Conservation (phyloP, 495 filamentous ascomycete species). For the Penicillium paradoxum region DNA sequence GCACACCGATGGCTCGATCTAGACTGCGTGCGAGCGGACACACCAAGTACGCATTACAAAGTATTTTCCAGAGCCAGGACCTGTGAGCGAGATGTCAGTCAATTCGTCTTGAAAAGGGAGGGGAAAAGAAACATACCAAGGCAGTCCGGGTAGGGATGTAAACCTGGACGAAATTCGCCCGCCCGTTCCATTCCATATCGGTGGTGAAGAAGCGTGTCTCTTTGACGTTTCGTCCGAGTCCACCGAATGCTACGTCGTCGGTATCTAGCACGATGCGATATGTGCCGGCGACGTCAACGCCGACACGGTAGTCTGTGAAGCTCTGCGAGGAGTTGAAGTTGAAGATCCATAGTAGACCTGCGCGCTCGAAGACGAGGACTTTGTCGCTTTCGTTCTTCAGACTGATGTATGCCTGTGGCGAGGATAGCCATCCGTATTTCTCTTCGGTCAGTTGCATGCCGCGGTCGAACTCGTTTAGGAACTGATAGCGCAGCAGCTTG, state of each 20-base stretch:
- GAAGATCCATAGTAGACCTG: conserved; percentile 86
- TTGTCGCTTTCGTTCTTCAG: conserved; percentile 95
- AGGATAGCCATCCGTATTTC: conserved; percentile 90
- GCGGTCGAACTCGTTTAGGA: conserved; percentile 91
- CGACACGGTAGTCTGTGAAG: conserved; percentile 89
- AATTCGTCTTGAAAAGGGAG: background rate
- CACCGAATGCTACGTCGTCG: conserved; percentile 73
- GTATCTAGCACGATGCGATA: conserved; percentile 85
- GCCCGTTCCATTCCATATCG: conserved; percentile 78
- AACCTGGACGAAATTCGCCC: conserved; percentile 85
- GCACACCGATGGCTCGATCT: background rate
- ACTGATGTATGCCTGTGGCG: conserved; percentile 81
- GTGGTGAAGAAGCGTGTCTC: conserved; percentile 86
- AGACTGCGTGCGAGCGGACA: background rate
- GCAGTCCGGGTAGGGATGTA: conserved; percentile 86
- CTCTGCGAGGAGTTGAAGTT: conserved; percentile 89
- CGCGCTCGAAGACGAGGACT: conserved; percentile 92
- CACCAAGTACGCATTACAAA: conserved; percentile 22
- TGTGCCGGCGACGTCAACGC: conserved; percentile 75
- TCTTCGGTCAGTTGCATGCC: conserved; percentile 82
- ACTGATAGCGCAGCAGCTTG: conserved; percentile 76
- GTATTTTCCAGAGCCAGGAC: conserved; percentile 50
- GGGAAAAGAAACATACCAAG: conserved; percentile 57
- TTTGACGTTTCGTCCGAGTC: conserved; percentile 69
- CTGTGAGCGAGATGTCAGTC: conserved; percentile 26